phyloP scores from a whole-genome alignment of 1,284 basidiomycete species.

The Ustilago loliicola region DNA sequence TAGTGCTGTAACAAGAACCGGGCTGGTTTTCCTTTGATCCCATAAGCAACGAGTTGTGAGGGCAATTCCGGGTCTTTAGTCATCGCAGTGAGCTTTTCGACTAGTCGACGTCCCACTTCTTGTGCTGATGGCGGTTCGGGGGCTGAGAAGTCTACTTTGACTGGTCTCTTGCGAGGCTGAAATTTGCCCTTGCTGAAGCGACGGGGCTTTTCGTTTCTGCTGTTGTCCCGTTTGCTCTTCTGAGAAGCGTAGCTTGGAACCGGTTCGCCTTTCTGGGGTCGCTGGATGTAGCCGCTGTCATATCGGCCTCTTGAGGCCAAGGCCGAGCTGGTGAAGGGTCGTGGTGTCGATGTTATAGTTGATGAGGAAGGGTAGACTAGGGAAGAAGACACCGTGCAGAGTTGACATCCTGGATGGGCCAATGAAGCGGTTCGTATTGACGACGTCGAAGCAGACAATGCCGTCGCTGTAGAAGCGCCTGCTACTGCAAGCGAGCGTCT shows the following conservation, averaged over 20 bases:
- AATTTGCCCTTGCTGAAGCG: constrained; percentile 18
- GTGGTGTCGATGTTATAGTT: not conserved
- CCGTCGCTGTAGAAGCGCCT: constrained; percentile 17
- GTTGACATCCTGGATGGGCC: constrained; percentile 5
- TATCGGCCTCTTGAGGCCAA: constrained; percentile 8
- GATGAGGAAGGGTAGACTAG: constrained; percentile 7
- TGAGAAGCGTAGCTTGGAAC: not conserved
- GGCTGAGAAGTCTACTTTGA: constrained; percentile 25
- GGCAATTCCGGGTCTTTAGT: constrained; percentile 22
- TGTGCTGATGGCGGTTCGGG: constrained; percentile 33
- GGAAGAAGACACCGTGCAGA: constrained; percentile 2
- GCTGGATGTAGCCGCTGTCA: constrained; percentile 19
- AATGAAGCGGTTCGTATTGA: constrained; percentile 3
- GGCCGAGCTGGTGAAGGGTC: constrained; percentile 15
- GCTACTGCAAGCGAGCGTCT: constrained; percentile 19
- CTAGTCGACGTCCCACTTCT: constrained; percentile 30
- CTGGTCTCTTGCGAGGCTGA: not conserved
- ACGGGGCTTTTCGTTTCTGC: constrained; percentile 1
- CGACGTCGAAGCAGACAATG: not conserved
- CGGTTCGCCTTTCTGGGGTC: not conserved
- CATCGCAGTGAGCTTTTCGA: constrained; percentile 22
- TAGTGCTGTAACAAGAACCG: constrained; percentile 15
- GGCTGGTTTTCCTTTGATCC: constrained; percentile 33
- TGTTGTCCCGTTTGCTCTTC: not conserved
- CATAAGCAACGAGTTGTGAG: constrained; percentile 34